Evolutionary conservation across 768 basidiomycete species (phyloP), one percentile per base, ranked within the genome.

Genomic region (Boletus tomentosulus): DNA sequence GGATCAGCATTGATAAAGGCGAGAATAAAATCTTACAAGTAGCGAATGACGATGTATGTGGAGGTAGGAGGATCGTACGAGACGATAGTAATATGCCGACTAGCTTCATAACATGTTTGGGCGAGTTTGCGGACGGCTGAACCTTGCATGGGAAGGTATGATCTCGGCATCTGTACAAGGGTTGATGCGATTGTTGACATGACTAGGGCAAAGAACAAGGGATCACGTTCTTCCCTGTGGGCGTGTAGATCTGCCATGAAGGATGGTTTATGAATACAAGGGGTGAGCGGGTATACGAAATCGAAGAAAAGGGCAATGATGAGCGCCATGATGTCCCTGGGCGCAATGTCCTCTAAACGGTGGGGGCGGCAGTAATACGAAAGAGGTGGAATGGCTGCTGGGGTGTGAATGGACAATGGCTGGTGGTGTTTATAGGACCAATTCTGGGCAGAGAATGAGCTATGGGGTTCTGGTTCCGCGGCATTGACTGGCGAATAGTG

Each of bases 291-390:
- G 69, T 93, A 93, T 46, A 95, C 90, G 66, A 91, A 96, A 68
- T 95, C 93, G 66, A 95, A 96, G 74, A 92, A 97, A 12, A 95
- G 81, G 37, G 86, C 80, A 57, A 94, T 85, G 60, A 96, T 88
- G 55, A 89, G 82, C 38, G 83, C 81, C 46, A 94, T 85, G 6
- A 86, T 87, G 54, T 89, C 86, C 50, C 89, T 78, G 19, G 89
- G 87, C 10, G 91, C 87, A 50, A 94, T 82, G 55, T 89, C 85
- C 64, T 93, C 89, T 44, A 96, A 74, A 33, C 87, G 78, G 63
- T 85, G 86, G 2, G 86, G 79, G n/a, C 85, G 80, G 64, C 84
- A 86, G 66, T 85, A 86, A 64, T 81, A 81, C 0, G 85, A 85
- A 30, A 91, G 78, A n/a, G 87, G 82, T 24, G 78, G 77, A 28